A percentile compares a stretch with the other conserved stretches of the same genome.
Evolutionary conservation across 139 green algal genomes (phyloP).

Genomic region (Desmodesmus armatus): DNA sequence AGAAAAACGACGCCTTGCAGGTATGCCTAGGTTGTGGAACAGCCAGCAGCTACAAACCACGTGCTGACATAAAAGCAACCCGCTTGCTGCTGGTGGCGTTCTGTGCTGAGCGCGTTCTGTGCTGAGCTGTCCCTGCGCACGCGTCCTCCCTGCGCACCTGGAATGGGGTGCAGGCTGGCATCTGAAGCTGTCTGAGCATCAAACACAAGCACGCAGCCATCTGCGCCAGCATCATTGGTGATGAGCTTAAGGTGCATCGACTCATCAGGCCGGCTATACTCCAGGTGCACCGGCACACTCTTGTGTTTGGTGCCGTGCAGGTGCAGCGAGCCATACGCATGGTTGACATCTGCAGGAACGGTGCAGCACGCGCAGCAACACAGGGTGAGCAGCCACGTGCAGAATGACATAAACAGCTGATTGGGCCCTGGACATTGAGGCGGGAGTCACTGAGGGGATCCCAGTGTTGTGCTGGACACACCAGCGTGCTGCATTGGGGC

Average conservation of each 20-base stretch:
- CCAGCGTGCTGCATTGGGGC: too few relatives aligned
- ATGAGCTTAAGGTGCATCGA: not conserved
- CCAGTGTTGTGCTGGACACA: not conserved
- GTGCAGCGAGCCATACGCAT: constrained; percentile 4
- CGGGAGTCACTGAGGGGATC: not conserved
- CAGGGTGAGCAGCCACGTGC: not conserved
- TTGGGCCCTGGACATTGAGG: not conserved
- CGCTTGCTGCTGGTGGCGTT: too few relatives aligned
- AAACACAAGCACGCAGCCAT: constrained; percentile 17
- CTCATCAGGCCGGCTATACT: constrained; percentile 9
- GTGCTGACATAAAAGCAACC: not conserved
- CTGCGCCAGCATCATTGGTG: too few relatives aligned
- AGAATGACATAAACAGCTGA: not conserved
- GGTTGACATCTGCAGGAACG: constrained; percentile 30
- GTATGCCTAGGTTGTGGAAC: not conserved
- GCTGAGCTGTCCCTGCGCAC: not conserved
- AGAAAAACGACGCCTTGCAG: not conserved
- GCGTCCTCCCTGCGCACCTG: not conserved
- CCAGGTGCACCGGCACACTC: not conserved
- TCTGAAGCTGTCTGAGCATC: constrained; percentile 18
- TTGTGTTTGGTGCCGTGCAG: not conserved
- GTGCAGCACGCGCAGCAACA: not conserved
- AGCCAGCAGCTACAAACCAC: not conserved
- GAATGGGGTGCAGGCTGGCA: constrained; percentile 6
- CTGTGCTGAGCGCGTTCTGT: too few relatives aligned